These are phyloP conservation scores for Aspergillus asperescens DNA, from an alignment of 495 filamentous ascomycete genomes.

Conservation along the genomic window DNA sequence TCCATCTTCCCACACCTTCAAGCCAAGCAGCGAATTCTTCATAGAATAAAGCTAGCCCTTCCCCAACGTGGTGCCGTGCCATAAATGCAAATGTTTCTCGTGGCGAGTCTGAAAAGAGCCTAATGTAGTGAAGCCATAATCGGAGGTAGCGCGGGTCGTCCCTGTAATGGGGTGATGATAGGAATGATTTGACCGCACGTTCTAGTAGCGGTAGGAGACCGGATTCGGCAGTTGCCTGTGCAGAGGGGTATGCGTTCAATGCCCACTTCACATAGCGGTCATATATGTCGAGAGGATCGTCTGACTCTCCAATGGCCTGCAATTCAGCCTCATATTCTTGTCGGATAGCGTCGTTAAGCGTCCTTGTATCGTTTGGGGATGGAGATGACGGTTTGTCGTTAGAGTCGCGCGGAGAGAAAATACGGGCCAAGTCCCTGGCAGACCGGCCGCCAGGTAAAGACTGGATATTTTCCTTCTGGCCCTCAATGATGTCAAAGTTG, in stretches of 20 bases:
- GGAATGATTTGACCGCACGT: constrained; percentile 83
- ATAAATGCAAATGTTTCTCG: constrained; percentile 90
- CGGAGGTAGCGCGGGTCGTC: constrained; percentile 92
- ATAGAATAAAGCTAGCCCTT: constrained; percentile 87
- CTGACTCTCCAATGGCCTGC: constrained; percentile 68
- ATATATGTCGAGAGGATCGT: constrained; percentile 93
- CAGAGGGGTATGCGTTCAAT: constrained; percentile 87
- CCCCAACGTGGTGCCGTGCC: constrained; percentile 80
- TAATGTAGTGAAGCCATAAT: constrained; percentile 90
- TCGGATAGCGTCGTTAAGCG: constrained; percentile 68
- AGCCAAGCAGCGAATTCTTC: constrained; percentile 95
- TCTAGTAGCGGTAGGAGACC: constrained; percentile 86
- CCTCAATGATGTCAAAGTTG: constrained; percentile 93
- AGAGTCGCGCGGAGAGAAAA: constrained; percentile 62
- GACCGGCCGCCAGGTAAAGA: constrained; percentile 86
- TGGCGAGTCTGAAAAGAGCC: constrained; percentile 85
- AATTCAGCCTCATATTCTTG: constrained; percentile 85
- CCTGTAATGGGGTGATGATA: constrained; percentile 78
- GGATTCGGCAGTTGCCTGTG: constrained; percentile 85
- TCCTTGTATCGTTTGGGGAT: constrained; percentile 65
- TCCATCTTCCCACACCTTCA: constrained; percentile 78
- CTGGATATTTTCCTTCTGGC: constrained; percentile 96
- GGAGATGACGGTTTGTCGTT: constrained; percentile 43
- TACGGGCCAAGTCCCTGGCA: constrained; percentile 78
- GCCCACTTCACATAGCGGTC: constrained; percentile 98